phyloP scores from a whole-genome alignment of 805 yeast genomes.

The Blastobotrys attinorum region DNA sequence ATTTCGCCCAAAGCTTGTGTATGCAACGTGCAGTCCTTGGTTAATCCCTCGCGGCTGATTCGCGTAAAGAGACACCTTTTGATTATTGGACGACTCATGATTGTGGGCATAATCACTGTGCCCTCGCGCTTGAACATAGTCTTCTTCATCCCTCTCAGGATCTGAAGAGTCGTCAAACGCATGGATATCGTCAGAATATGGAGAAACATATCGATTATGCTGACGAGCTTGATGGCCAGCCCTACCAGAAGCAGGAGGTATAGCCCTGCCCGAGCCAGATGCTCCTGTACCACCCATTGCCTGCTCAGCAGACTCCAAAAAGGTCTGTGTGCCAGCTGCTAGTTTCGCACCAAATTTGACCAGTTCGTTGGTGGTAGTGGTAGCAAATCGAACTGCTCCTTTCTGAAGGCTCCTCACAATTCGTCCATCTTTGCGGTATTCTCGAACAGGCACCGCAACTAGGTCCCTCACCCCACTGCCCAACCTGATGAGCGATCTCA shows the following conservation, averaged over 20 bases:
- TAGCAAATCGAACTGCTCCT: slow-evolving; percentile 67
- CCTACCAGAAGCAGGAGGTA: neutral
- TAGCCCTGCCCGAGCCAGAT: slow-evolving; percentile 32
- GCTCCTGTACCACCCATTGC: slow-evolving; percentile 69
- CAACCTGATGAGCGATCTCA: slow-evolving; percentile 65
- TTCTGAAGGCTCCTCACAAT: slow-evolving; percentile 61
- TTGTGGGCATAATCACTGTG: slow-evolving; percentile 1
- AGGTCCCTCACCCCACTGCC: slow-evolving; percentile 73
- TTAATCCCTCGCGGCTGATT: slow-evolving; percentile 68
- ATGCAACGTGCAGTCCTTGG: slow-evolving; percentile 73
- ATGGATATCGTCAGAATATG: slow-evolving; percentile 16
- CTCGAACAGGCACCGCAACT: slow-evolving; percentile 64
- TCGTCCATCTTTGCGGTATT: slow-evolving; percentile 67
- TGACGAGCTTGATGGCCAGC: slow-evolving; percentile 23
- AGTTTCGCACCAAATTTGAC: slow-evolving; percentile 75
- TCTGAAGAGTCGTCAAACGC: slow-evolving; percentile 1
- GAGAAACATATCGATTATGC: slow-evolving; percentile 14
- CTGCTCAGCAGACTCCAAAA: slow-evolving; percentile 74
- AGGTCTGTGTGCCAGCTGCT: slow-evolving; percentile 80
- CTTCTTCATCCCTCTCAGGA: slow-evolving; percentile 1
- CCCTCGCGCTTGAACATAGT: no score
- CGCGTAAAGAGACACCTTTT: slow-evolving; percentile 64
- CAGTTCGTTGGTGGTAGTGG: slow-evolving; percentile 71
- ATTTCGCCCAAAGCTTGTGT: slow-evolving; percentile 61
- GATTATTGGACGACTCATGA: neutral